A percentile compares a stretch with the other conserved stretches of the same genome.
Conservation (phyloP, 2,329 filamentous ascomycete species). For the Xylariomycetidae sp. region DNA sequence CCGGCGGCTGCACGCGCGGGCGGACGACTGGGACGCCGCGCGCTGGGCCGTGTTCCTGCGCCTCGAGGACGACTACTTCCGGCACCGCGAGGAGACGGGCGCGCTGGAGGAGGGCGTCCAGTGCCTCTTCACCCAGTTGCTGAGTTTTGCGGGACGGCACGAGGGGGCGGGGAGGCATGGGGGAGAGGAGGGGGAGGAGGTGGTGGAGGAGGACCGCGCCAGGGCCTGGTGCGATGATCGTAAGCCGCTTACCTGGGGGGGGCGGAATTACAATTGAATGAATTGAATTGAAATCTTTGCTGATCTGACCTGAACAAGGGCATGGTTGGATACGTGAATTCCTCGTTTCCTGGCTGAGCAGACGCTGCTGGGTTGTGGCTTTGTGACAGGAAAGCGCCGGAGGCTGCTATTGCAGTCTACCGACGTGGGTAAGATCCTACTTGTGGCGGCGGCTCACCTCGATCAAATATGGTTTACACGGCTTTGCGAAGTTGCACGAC, state of each 20-base stretch:
- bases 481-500: no score
- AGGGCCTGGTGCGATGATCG: neutral
- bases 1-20: neutral
- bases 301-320: neutral
- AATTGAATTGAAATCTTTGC: neutral
- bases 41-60: constrained; percentile 2
- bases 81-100: constrained; percentile 1
- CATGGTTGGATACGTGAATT: neutral
- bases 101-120: constrained; percentile 1
- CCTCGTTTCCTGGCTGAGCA: neutral
- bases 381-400: neutral
- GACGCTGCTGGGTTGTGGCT: neutral
- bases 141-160: constrained; percentile 1
- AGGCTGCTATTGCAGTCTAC: neutral
- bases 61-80: constrained; percentile 1
- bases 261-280: no score
- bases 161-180: neutral
- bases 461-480: no score
- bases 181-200: neutral
- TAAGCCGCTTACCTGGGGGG: neutral
- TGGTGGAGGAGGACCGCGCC: neutral
- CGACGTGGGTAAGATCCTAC: neutral
- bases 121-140: constrained; percentile 2
- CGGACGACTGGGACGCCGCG: neutral
- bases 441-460: no score